These are phyloP conservation scores for Podila epigama DNA, from an alignment of 192 early-diverging fungal genomes.

Conservation along the genomic window DNA sequence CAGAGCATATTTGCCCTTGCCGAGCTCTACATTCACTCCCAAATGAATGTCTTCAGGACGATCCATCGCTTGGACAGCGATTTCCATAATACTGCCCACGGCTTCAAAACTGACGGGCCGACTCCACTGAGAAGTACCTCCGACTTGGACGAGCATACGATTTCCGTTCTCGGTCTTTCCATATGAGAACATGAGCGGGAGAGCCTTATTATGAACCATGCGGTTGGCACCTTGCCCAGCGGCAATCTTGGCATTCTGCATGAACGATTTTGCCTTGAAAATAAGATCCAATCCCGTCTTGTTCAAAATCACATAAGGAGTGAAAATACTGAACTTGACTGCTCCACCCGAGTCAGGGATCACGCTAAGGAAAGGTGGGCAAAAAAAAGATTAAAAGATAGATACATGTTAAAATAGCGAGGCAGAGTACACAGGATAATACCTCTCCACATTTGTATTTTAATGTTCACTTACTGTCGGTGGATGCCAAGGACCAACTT, in stretches of 20 bases:
- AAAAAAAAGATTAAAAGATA: neutral
- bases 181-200: conserved; percentile 95
- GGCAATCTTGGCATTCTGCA: conserved; percentile 74
- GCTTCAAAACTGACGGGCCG: conserved; percentile 94
- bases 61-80: conserved; percentile 67
- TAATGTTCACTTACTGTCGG: conserved; percentile 52
- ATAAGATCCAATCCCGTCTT: conserved; percentile 83
- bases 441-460: neutral
- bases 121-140: conserved; percentile 50
- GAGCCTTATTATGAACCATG: conserved; percentile 51
- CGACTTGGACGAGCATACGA: conserved; percentile 77
- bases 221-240: conserved; percentile 68
- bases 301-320: conserved; percentile 94
- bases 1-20: conserved; percentile 84
- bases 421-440: neutral
- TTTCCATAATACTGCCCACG: conserved; percentile 84
- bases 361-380: conserved; percentile 53
- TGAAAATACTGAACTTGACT: conserved; percentile 88
- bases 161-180: conserved; percentile 85
- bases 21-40: conserved; percentile 87
- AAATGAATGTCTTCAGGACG: conserved; percentile 71
- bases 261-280: conserved; percentile 83
- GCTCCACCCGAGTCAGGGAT: conserved; percentile 73
- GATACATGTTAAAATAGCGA: neutral
- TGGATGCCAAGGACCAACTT: conserved; percentile 71